Evolutionary conservation across 192 early-diverging fungal genomes (phyloP), one percentile per base, ranked within the genome.

Genomic region (Paraglomus brasilianum): DNA sequence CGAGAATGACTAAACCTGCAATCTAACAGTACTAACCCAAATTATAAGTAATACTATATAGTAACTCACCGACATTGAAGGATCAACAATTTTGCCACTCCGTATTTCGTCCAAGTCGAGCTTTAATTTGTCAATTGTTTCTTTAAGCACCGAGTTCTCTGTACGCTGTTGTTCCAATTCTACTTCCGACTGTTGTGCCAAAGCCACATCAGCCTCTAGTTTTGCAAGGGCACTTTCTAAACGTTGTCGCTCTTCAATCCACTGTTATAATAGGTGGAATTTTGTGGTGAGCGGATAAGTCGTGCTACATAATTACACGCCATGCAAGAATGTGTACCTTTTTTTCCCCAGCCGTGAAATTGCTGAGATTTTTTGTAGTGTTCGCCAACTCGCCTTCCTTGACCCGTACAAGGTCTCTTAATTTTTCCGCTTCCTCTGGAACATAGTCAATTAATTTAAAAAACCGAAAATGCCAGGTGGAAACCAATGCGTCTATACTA

Each of bases 351-450:
- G 19, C 41, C n/a, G 72, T 61, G 17, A 78, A 67, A 24, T 44
- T 59, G 19, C 56, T 71, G n/a, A 81, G 65, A 15, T 66, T 71
- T 10, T 50, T 43, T 53, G 78, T 70, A 10, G 70, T 73, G 22
- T 73, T 63, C 30, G 65, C 36, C 24, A 81, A 66, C 52, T 78
- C 71, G 9, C 46, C 60, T 45, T 81, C 79, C 42, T 81, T 81
- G 52, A 65, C 52, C 48, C 55, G 41, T 21, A 81, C 51, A 50
- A 73, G 19, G 17, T 78, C 69, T 30, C 78, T 77, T 10, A 81
- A 51, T 47, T 81, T 78, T 24, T 77, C 73, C 19, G 76, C 73
- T 75, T 81, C 79, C 55, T 71, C 79, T 81, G 38, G 13, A 22
- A 21, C 43, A 39, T 24, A 22, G 15, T n/a, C 14, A 30, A 65